Evolutionary conservation across 768 basidiomycete genomes (phyloP), one percentile per base, ranked within the genome.

Genomic region (Mycena sanguinolenta): DNA sequence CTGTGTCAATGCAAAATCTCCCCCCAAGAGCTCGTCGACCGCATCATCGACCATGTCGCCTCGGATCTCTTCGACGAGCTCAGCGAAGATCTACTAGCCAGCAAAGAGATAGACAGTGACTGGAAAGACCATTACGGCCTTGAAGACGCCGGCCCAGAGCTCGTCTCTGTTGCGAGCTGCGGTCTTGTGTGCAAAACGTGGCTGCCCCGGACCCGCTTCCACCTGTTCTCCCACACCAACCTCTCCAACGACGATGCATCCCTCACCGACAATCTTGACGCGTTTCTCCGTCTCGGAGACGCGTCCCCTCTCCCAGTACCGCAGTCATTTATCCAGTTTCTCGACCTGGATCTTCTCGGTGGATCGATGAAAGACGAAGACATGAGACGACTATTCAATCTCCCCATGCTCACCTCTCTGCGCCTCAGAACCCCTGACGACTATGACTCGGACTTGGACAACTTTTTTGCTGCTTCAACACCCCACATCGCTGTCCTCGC

Each of bases 271-370:
- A 53, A 53, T 30, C 28, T 53, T 17, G 21, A 30, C 28, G 16
- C 27, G 3, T 53, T 53, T 9, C 52, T 53, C 28, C 14, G 9
- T 17, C 27, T 53, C 16, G 27, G 28, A 5, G 52, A 23, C 23
- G 25, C 23, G 23, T 30, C 52, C n/a, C 27, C 14, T 30, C 17
- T 53, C 14, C 50, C 25, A 13, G 16, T 53, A 34, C n/a, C n/a
- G n/a, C n/a, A n/a, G n/a, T 55, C 53, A 8, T 55, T 55, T 8
- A 10, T 55, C 13, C 53, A 55, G 30, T 32, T 25, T n/a, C 21
- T 55, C 4, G 53, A 55, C 53, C 16, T 55, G 53, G 53, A 55
- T 34, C 53, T 55, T 32, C 28, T 32, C 13, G 30, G 53, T 55
- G 53, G 53, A 12, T 25, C 53, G 10, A 13, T 32, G 7, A n/a